Evolutionary conservation across 306 rosid genomes (phyloP).

Genomic region (Sicyos edulis): DNA sequence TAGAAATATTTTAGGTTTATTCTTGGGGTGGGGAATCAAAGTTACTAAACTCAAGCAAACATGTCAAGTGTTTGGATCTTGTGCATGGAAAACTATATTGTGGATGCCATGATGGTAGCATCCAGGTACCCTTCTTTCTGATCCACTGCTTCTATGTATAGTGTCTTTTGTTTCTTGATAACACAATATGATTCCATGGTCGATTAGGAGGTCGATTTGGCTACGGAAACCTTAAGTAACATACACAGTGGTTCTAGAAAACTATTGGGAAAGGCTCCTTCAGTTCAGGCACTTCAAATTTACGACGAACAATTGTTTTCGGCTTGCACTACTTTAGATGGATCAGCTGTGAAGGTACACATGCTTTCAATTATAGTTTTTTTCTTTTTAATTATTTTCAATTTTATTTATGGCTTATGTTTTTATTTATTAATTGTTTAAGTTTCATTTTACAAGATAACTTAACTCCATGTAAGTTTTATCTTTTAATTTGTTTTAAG

Average conservation of each 20-base stretch:
- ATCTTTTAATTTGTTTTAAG: too few species aligned
- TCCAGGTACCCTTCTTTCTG: constrained; percentile 50
- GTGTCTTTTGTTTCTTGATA: background rate
- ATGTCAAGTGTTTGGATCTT: constrained; percentile 70
- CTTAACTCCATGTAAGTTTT: too few species aligned
- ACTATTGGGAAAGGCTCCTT: constrained; percentile 66
- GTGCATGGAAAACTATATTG: constrained; percentile 56
- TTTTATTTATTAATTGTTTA: too few species aligned
- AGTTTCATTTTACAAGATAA: too few species aligned
- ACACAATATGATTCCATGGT: background rate
- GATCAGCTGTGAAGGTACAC: constrained; percentile 69
- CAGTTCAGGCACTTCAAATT: constrained; percentile 57
- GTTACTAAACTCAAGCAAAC: constrained; percentile 51
- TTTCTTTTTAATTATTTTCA: too few species aligned
- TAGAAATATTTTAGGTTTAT: constrained; percentile 38
- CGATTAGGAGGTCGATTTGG: constrained; percentile 73
- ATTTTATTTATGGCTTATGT: too few species aligned
- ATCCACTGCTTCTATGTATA: background rate
- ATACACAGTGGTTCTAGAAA: constrained; percentile 66
- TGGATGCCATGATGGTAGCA: constrained; percentile 78
- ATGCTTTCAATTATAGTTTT: background rate
- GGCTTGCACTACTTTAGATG: constrained; percentile 64
- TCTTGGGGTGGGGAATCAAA: constrained; percentile 57
- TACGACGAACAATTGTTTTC: constrained; percentile 56
- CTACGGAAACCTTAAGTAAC: constrained; percentile 47